Percentiles rank a stretch among this genome's conserved stretches.
phyloP scores from a whole-genome alignment of 163 green algal genomes.

The Prototheca stagnorum region DNA sequence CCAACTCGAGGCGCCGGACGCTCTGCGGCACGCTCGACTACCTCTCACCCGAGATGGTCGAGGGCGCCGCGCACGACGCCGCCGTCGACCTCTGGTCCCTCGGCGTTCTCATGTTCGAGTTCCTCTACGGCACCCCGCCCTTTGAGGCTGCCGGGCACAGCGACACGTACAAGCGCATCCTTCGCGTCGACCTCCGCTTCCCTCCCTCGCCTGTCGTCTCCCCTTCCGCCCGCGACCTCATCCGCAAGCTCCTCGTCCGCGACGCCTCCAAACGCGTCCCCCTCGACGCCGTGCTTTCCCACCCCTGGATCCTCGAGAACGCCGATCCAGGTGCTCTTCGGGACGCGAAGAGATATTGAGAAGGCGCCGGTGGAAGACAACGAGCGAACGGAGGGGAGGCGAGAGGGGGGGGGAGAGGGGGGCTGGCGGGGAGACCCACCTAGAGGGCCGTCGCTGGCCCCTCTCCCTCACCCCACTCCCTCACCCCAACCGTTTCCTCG shows the following conservation, averaged over 20 bases:
- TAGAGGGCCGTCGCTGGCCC: no score
- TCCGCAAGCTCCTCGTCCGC: slow-evolving; percentile 55
- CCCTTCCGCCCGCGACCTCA: slow-evolving; percentile 58
- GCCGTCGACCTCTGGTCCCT: slow-evolving; percentile 80
- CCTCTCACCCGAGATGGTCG: slow-evolving; percentile 94
- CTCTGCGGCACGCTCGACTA: slow-evolving; percentile 99
- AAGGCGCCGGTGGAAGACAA: no score
- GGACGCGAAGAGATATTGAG: no score
- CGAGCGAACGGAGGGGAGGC: no score
- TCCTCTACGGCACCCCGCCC: slow-evolving; percentile 79
- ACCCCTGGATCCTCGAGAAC: slow-evolving; percentile 61
- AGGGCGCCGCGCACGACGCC: slow-evolving; percentile 41
- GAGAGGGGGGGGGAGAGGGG: no score
- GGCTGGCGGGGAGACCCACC: no score
- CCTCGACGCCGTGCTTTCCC: slow-evolving; percentile 45
- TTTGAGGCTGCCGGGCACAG: slow-evolving; percentile 87
- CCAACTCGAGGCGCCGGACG: slow-evolving; percentile 76
- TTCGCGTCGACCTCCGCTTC: slow-evolving; percentile 68
- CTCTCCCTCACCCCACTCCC: no score
- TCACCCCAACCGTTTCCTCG: no score
- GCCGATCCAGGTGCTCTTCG: slow-evolving; percentile 12
- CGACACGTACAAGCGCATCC: slow-evolving; percentile 69
- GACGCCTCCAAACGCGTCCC: slow-evolving; percentile 37
- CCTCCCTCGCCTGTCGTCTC: slow-evolving; percentile 23
- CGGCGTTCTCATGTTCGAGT: slow-evolving; percentile 95